Evolutionary conservation across 805 yeast species (phyloP), one percentile per base, ranked within the genome.

Genomic region (Millerozyma acaciae): DNA sequence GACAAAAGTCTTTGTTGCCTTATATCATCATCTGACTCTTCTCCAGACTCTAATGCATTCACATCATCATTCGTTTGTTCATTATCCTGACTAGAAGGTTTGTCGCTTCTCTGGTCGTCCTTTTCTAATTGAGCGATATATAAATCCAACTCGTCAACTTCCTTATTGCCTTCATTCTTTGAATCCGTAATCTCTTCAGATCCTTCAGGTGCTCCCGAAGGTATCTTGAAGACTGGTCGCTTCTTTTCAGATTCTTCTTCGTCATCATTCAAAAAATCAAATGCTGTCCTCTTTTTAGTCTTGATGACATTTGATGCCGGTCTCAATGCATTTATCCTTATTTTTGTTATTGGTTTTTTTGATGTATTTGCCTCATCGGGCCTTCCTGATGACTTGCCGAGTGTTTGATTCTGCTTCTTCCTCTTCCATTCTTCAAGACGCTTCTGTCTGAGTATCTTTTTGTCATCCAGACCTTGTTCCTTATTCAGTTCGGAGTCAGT

Each of bases 401-500:
- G 21, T 12, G n/a, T 28, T 16, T 14, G 18, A 20, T 30, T 21
- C 8, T 35, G 26, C 33, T 46, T 31, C 35, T 62, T 66, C 55
- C 52, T 60, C 50, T 73, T 75, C 80, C 81, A 76, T 16, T 73
- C 76, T 35, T 70, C 74, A 0, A 75, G 48, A 37, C 70, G 62
- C 39, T 55, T 51, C 27, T 60, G 62, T 27, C 70, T 57, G 25
- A 55, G 59, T 12, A 37, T 29, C 35, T 46, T 48, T 30, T 42
- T 42, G 8, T 46, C 48, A 8, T 39, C 50, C 3, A 17, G 25
- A 9, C 27, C 34, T 4, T 17, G 16, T 27, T 17, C 21, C 13
- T 17, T 19, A 18, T 20, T 8, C n/a, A 6, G 20, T 12, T 23
- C 7, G 33, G 6, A 24, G n/a, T 21, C 17, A n/a, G 21, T 6